Evolutionary conservation across 2,329 filamentous ascomycete species (phyloP).

Genomic region (Penicillium brasilianum): DNA sequence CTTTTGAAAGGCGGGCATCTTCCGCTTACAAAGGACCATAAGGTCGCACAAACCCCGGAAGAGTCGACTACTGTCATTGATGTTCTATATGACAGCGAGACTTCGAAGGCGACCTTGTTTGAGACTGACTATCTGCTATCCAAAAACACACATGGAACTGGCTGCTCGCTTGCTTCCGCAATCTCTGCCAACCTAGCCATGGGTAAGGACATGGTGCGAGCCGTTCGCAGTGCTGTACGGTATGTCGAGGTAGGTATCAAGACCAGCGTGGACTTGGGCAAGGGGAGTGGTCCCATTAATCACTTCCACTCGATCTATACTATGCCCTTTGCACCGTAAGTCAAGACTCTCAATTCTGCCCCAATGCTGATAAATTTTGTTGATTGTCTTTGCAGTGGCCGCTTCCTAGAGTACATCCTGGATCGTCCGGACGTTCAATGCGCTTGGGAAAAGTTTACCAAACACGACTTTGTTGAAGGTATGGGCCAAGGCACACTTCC

Average conservation of each 20-base stretch:
- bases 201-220: slow-evolving; percentile 54
- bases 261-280: slow-evolving; percentile 60
- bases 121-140: slow-evolving; percentile 73
- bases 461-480: slow-evolving; percentile 80
- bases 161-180: slow-evolving; percentile 85
- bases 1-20: slow-evolving; percentile 89
- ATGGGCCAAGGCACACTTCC: slow-evolving; percentile 78
- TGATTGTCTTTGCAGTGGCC: slow-evolving; percentile 58
- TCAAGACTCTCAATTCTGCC: neutral
- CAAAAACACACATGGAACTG: slow-evolving; percentile 89
- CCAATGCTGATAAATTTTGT: neutral
- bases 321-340: slow-evolving; percentile 63
- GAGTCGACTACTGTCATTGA: slow-evolving; percentile 75
- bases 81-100: slow-evolving; percentile 69
- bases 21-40: slow-evolving; percentile 71
- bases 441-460: slow-evolving; percentile 75
- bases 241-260: slow-evolving; percentile 68
- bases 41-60: slow-evolving; percentile 61
- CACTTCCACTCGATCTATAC: slow-evolving; percentile 68
- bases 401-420: slow-evolving; percentile 83
- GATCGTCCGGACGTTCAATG: slow-evolving; percentile 73
- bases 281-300: slow-evolving; percentile 68
- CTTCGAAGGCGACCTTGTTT: slow-evolving; percentile 60
- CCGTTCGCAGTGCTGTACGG: slow-evolving; percentile 61
- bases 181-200: slow-evolving; percentile 66